Evolutionary conservation across 2,329 filamentous ascomycete species (phyloP), one percentile per base, ranked within the genome.

Genomic region (Cadophora sp.): DNA sequence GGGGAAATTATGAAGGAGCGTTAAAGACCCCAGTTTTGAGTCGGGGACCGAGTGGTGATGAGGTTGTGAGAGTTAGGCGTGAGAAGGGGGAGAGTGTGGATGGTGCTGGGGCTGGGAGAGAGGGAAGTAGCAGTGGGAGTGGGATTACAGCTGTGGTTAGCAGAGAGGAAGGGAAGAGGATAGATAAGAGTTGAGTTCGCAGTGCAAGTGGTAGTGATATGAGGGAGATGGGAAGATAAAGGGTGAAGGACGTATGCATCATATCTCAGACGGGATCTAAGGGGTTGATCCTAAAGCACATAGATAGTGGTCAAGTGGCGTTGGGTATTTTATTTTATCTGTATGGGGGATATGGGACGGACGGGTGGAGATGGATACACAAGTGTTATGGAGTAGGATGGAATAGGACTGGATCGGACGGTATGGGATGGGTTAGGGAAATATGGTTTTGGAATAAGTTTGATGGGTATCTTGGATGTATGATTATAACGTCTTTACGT

Each of bases 131-230:
- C 18, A 33, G 51, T n/a, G 53, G 60, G 24, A 64, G 53, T 60
- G 45, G 41, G 20, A 47, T 45, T 14, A 66, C 64, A 20, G 43
- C 64, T 62, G 64, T 62, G 27, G 56, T 51, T 16, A 43, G 45
- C 47, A n/a, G 53, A n/a, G 27, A 36, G n/a, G 59, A 39, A n/a
- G 59, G 33, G 51, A 27, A 27, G 41, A 59, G 4, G 56, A 43
- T 1, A n/a, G 36, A 24, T 4, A 30, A 30, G 27, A 30, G 6
- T 30, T 30, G 27, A 30, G 3, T 30, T 3, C 27, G 27, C 27
- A 4, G 27, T 6, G 27, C 4, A 4, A 30, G 27, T 30, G 27
- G 6, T 30, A 30, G 27, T 30, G 27, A 3, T 30, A 30, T 30
- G 27, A 30, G 27, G 27, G 6, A 30, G 27, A 30, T 30, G 27